These are phyloP conservation scores for Dalechampia spathulata DNA, from an alignment of 441 rosid genomes.

Conservation along the genomic window DNA sequence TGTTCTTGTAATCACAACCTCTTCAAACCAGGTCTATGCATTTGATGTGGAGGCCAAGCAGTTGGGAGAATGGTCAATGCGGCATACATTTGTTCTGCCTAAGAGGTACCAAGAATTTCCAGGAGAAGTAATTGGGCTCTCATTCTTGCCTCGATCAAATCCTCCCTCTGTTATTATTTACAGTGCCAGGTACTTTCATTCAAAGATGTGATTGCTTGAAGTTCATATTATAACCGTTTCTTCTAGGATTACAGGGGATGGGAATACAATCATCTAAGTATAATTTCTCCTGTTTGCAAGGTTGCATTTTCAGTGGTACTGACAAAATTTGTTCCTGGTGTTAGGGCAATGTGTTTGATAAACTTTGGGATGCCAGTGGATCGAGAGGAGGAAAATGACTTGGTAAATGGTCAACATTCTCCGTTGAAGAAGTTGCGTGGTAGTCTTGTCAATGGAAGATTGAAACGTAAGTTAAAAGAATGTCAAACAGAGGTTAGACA, in stretches of 20 bases:
- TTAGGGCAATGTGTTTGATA: slow-evolving; percentile 79
- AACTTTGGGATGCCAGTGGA: slow-evolving; percentile 72
- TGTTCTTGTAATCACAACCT: slow-evolving; percentile 68
- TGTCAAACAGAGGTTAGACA: slow-evolving; percentile 39
- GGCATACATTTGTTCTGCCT: slow-evolving; percentile 51
- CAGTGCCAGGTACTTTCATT: slow-evolving; percentile 65
- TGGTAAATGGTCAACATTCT: slow-evolving; percentile 32
- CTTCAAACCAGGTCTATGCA: slow-evolving; percentile 76
- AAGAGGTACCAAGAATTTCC: slow-evolving; percentile 82
- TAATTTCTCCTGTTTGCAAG: background rate
- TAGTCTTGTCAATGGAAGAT: slow-evolving; percentile 32
- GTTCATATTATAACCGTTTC: background rate
- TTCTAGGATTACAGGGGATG: background rate
- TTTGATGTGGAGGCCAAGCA: slow-evolving; percentile 88
- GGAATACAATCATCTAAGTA: background rate
- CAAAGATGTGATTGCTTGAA: background rate
- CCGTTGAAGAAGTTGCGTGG: slow-evolving; percentile 33
- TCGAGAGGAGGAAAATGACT: slow-evolving; percentile 41
- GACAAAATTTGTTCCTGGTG: background rate
- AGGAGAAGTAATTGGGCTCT: slow-evolving; percentile 87
- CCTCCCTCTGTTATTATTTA: slow-evolving; percentile 65
- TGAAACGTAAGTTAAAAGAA: slow-evolving; percentile 51
- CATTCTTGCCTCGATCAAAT: slow-evolving; percentile 61
- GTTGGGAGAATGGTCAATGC: slow-evolving; percentile 77
- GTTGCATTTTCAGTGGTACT: background rate